A percentile compares a stretch with the other conserved stretches of the same genome.
Conservation (phyloP, 805 yeast species). For the Isabelozyma gotoi region DNA sequence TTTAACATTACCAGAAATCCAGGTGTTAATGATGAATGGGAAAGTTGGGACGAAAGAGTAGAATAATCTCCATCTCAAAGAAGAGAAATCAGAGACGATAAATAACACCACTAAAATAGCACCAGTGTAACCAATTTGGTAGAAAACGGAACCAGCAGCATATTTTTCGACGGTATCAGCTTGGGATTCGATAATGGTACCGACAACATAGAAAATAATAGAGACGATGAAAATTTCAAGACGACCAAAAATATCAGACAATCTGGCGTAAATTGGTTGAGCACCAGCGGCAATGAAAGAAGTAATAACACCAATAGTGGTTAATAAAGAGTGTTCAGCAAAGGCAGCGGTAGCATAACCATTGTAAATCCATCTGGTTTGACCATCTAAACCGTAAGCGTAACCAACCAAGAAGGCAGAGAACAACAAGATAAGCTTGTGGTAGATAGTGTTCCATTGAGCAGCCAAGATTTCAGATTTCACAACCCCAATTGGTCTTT, state of each 20-base stretch:
- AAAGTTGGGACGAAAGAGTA: conserved; percentile 12
- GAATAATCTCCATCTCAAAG: conserved; percentile 16
- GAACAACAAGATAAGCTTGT: conserved; percentile 9
- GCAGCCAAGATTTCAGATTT: conserved; percentile 20
- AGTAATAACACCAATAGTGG: conserved; percentile 26
- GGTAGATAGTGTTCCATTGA: conserved; percentile 11
- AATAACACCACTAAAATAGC: conserved; percentile 11
- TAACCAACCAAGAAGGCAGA: conserved; percentile 23
- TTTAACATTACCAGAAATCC: conserved; percentile 17
- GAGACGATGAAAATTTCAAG: conserved; percentile 22
- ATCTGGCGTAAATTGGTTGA: conserved; percentile 28
- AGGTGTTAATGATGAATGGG: conserved; percentile 17
- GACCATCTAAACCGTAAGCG: conserved; percentile 24
- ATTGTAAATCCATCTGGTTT: conserved; percentile 16
- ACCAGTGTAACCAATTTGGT: conserved; percentile 17
- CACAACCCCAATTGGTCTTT: conserved; percentile 18
- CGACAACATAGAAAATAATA: conserved; percentile 23
- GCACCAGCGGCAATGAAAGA: conserved; percentile 30
- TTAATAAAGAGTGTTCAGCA: conserved; percentile 18
- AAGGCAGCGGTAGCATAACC: conserved; percentile 24
- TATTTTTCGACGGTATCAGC: conserved; percentile 24
- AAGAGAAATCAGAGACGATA: conserved; percentile 16
- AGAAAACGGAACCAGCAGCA: conserved; percentile 29
- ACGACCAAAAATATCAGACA: conserved; percentile 29
- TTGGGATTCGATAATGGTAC: conserved; percentile 29